Evolutionary conservation across 2,329 filamentous ascomycete genomes (phyloP), one percentile per base, ranked within the genome.

Genomic region (Parastagonospora avenae): DNA sequence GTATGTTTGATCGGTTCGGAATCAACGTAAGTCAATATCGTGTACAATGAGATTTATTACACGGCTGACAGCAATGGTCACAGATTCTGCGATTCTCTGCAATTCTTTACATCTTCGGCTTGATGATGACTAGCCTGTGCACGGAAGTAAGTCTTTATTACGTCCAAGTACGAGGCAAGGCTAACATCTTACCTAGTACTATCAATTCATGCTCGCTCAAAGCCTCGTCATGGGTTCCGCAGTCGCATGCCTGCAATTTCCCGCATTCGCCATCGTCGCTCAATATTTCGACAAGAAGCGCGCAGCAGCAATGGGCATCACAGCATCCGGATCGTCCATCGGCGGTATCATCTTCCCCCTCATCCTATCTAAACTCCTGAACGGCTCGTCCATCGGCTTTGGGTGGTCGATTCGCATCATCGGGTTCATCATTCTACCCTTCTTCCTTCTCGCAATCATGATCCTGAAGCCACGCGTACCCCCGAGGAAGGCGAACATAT

Each of bases 81-180:
- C 76, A 74, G 49, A 72, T 88, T 1, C 64, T 86, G 1, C 50
- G 82, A 1, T 61, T 62, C 4, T 83, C 83, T n/a, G 77, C 75
- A 0, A 60, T 84, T 28, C 52, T 83, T 10, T 80, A 85, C 47
- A 77, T 86, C 12, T 81, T 86, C 48, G 79, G 81, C 3, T 60
- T 87, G 4, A 85, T 87, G 82, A 85, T 86, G 82, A 74, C 80
- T 0, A 80, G 77, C 9, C 65, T 86, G 55, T 84, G 75, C 37
- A 78, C 19, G 19, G 19, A 24, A 24, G 19, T 24, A 24, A 24
- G 19, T 24, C 19, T 24, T 24, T 24, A 24, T 24, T 24, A 24
- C 19, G 5, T 24, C 5, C 19, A 24, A 24, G 19, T 24, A 24
- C 19, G 5, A 5, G 19, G 19, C 19, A 24, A 24, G 19, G 19